Evolutionary conservation across 306 rosid genomes (phyloP), one percentile per base, ranked within the genome.

Genomic region (Aeschynomene evenia): DNA sequence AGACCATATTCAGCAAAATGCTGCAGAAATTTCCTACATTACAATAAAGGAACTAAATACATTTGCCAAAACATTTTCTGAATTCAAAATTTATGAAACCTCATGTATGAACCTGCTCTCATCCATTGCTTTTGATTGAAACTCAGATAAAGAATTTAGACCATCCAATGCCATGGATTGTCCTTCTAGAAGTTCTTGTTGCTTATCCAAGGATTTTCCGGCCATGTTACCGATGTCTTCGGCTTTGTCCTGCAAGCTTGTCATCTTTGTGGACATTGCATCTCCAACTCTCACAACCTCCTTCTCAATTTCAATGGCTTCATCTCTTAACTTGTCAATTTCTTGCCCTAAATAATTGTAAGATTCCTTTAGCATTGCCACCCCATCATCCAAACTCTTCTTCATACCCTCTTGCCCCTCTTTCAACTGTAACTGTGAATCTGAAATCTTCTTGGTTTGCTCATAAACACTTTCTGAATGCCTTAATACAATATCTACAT

Each of bases 91-190:
- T 51, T 26, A 19, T 45, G n/a, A 29, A 63, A n/a, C 9, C 4
- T n/a, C n/a, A n/a, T n/a, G n/a, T 19, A 34, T 53, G 19, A 77
- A 86, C 98, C 96, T 83, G 91, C 88, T 90, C 63, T 93, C 94
- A 19, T 93, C 87, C 48, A 88, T 34, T 20, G 89, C 98, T 80
- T 90, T 85, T 1, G 86, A 75, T 72, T 88, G 94, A 81, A 75
- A 80, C 39, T 86, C 81, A 2, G 82, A 82, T 61, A 90, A 68
- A n/a, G 84, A 75, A 57, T 74, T 55, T 54, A 93, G 82, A 50
- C 82, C 82, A 57, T 85, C 40, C 21, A 93, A 82, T 4, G 98
- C 94, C 3, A 67, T 77, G 29, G 89, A 82, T 74, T 93, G 98
- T 12, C 91, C 97, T 34, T 86, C 82, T 50, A 90, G 73, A 69